phyloP scores from a whole-genome alignment of 2,329 filamentous ascomycete genomes.

The Apiospora malaysiana region DNA sequence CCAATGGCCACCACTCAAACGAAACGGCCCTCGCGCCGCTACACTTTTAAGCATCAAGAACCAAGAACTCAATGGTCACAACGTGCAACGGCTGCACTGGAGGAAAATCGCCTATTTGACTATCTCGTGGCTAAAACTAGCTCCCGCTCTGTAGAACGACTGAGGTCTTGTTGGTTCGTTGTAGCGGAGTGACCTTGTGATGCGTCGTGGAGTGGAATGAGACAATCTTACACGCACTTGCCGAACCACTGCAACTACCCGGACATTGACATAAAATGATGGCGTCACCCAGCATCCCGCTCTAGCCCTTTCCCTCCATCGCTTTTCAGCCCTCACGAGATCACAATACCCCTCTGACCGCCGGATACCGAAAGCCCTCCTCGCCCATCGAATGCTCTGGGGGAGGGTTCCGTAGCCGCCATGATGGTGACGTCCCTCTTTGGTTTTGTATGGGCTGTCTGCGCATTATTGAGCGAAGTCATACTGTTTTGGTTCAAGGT shows the following conservation, averaged over 20 bases:
- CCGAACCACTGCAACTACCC: conserved; percentile 3
- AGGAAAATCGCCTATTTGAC: neutral
- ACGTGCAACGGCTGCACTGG: conserved; percentile 7
- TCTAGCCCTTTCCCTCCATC: neutral
- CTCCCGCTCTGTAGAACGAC: neutral
- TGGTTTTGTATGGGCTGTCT: conserved; percentile 52
- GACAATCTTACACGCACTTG: conserved; percentile 11
- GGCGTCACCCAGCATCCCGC: neutral
- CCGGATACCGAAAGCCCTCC: neutral
- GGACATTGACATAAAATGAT: neutral
- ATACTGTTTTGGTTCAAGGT: conserved; percentile 68
- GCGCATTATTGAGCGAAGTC: conserved; percentile 66
- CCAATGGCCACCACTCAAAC: no score
- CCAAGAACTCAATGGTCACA: neutral
- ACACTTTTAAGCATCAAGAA: conserved; percentile 8
- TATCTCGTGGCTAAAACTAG: neutral
- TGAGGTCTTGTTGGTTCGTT: neutral
- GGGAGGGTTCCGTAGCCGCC: neutral
- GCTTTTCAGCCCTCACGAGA: neutral
- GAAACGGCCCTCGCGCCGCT: conserved; percentile 5
- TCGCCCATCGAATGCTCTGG: neutral
- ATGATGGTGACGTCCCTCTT: conserved; percentile 28
- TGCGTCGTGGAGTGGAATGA: conserved; percentile 13
- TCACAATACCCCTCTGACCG: neutral
- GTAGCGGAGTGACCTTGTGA: neutral